Evolutionary conservation across 805 yeast species (phyloP).

Genomic region (Aciculoconidium aculeatum): DNA sequence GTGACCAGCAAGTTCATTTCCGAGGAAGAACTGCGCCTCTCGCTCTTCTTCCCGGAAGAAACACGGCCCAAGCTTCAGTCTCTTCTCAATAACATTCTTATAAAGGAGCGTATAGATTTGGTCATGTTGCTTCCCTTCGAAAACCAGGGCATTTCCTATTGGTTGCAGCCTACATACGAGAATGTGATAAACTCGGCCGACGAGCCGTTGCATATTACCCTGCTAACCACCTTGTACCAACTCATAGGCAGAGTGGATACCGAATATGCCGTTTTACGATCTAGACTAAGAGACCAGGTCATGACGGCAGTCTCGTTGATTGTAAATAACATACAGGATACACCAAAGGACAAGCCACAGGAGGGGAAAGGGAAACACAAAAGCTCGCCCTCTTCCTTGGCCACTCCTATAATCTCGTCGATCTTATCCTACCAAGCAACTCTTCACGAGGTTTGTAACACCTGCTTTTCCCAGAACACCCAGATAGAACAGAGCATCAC

Average conservation of each 20-base stretch:
- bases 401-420: no score
- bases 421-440: no score
- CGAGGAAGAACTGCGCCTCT: conserved; percentile 57
- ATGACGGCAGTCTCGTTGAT: no score
- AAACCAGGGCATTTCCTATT: conserved; percentile 50
- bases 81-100: conserved; percentile 54
- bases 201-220: no score
- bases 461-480: no score
- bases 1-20: conserved; percentile 47
- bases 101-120: conserved; percentile 50
- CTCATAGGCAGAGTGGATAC: conserved; percentile 50
- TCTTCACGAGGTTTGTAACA: no score
- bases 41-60: conserved; percentile 46
- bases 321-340: no score
- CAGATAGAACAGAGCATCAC: conserved; percentile 51
- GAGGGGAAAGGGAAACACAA: no score
- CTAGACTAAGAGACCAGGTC: no score
- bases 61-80: conserved; percentile 50
- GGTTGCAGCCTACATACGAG: conserved; percentile 54
- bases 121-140: conserved; percentile 43
- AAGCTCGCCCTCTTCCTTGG: no score
- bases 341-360: no score
- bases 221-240: conserved; percentile 43
- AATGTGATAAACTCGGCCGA: no score
- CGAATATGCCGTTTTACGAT: conserved; percentile 44